Evolutionary conservation across 371 early-diverging fungal species (phyloP), one percentile per base, ranked within the genome.

Genomic region (Mortierella sp.): DNA sequence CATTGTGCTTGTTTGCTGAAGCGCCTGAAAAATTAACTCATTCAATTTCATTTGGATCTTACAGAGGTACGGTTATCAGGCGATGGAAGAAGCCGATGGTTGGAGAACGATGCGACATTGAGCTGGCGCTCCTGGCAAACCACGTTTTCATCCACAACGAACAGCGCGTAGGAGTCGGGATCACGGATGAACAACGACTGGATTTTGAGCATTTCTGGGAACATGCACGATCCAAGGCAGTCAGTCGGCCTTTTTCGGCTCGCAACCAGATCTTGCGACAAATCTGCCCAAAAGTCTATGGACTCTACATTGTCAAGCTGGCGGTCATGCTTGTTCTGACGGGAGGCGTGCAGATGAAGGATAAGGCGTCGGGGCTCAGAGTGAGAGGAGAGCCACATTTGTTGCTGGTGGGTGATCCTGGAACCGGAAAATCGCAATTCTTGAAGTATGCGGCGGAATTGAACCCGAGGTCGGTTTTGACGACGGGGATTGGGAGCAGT

Each of bases 381-480:
- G 88, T 96, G 11, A 82, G 97, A 26, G 96, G 96, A 24, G 96
- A 96, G 71, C 88, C 94, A 1, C 96, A 97, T 88, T 69, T 96
- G 34, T 83, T 96, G 44, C 85, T 97, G 16, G 93, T 96, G 13
- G 97, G 97, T 8, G 97, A 96, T 83, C 96, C 97, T 57, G 96
- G 96, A 6, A 95, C 95, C 34, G 97, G 94, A n/a, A 97, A 97
- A 82, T 93, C 93, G 28, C 96, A 96, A 88, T 94, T 97, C 77
- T 85, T 97, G 46, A 90, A 91, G 53, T 93, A 89, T 77, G 94
- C 93, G 3, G 88, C 92, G 26, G 86, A 88, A 28, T 69, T 95
- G 24, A 84, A 90, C 40, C 91, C 95, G 1, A 88, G 95, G 26
- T 90, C 93, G 10, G 92, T 96, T 0, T 89, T 95, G 48, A 96